Percentiles rank a stretch among this genome's conserved stretches.
These are phyloP conservation scores for Claviceps africana DNA, from an alignment of 2,329 filamentous ascomycete species.

Conservation along the genomic window DNA sequence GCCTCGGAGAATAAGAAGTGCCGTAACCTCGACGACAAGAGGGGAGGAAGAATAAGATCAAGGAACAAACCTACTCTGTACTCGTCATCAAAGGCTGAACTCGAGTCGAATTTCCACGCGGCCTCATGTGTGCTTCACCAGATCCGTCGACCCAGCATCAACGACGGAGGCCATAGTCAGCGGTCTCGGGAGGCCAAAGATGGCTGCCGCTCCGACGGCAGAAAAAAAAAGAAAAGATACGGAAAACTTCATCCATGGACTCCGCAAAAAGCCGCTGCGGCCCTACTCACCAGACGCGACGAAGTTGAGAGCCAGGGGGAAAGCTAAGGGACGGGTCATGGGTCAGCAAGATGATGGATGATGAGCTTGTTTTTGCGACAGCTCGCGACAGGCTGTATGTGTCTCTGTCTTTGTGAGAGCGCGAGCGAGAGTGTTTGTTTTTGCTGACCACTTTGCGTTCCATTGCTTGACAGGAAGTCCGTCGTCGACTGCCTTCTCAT, in stretches of 20 bases:
- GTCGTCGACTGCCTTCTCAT: slow-evolving; percentile 51
- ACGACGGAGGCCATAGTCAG: too few species aligned
- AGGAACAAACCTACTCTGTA: slow-evolving; percentile 26
- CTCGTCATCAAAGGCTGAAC: slow-evolving; percentile 7
- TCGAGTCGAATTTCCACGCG: neutral
- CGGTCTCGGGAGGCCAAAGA: neutral
- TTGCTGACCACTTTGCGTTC: slow-evolving; percentile 68
- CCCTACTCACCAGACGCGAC: slow-evolving; percentile 77
- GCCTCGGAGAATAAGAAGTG: neutral
- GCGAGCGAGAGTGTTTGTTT: slow-evolving; percentile 3
- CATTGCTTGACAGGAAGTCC: slow-evolving; percentile 61
- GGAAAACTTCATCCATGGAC: neutral
- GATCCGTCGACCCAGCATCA: neutral
- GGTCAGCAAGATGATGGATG: neutral
- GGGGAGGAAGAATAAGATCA: slow-evolving; percentile 22
- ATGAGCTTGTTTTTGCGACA: neutral
- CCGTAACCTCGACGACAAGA: slow-evolving; percentile 2
- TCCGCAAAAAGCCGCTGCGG: slow-evolving; percentile 3
- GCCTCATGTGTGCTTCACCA: neutral
- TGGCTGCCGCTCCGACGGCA: neutral
- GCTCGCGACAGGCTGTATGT: neutral
- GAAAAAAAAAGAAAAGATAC: neutral
- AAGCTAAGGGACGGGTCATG: slow-evolving; percentile 32
- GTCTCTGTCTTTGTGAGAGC: neutral
- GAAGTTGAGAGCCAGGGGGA: slow-evolving; percentile 76